Evolutionary conservation across 2,329 filamentous ascomycete genomes (phyloP), one percentile per base, ranked within the genome.

Genomic region (Botrytis squamosa): DNA sequence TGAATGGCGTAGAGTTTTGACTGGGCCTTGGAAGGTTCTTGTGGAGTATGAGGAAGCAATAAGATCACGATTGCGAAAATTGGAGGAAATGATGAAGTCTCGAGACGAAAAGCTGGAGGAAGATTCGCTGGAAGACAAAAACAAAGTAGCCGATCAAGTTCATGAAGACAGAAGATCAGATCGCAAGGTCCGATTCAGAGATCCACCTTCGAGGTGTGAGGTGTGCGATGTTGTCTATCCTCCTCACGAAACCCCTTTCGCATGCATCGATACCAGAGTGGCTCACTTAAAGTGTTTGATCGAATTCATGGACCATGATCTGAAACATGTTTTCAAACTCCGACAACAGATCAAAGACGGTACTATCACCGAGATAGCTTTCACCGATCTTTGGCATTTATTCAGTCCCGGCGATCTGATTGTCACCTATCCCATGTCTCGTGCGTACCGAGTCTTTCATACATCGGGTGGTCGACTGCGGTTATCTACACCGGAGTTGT

Each of bases 381-480:
- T 70, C 25, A 44, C 40, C 1, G 73, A 73, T 65, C 64, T 74
- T 16, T 74, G 73, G 73, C 64, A 73, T 36, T 36, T 74, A 2
- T 74, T 74, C 14, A 70, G 42, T 49, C 73, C 73, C 18, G 73
- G 73, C 0, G 73, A 74, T 44, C 6, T 74, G 8, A 49, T 74
- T 20, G 20, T 73, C 10, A 57, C 70, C 3, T 65, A 65, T 3
- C 71, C 57, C 4, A 33, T 69, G 25, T 7, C 8, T n/a, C 62
- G 63, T 1, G 60, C 71, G 5, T 70, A 73, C 42, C 55, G 65
- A 33, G 38, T 73, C 25, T 73, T 73, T 3, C 42, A 73, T 29
- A 69, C 71, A 20, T 69, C 71, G 18, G 65, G 29, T 9, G 64
- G 64, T n/a, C 71, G 65, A 25, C 33, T 36, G 6, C 52, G 40